phyloP scores from a whole-genome alignment of 208 protist genomes.

The Trypanosoma rangeli region DNA sequence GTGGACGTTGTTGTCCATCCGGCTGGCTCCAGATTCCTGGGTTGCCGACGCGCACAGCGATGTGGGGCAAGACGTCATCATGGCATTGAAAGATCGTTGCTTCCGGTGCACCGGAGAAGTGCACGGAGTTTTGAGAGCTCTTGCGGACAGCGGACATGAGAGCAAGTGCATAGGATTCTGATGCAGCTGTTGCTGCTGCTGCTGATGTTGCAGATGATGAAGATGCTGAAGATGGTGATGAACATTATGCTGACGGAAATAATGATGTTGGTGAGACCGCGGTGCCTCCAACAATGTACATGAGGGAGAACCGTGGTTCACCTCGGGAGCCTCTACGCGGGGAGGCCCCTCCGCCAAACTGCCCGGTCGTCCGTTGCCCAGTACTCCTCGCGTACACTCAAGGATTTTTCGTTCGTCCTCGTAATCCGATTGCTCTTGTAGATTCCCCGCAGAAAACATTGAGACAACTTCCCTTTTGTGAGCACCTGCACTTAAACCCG shows the following conservation, averaged over 20 bases:
- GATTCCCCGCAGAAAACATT: neutral
- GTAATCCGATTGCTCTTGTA: neutral
- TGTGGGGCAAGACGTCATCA: neutral
- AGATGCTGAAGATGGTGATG: slow-evolving; percentile 15
- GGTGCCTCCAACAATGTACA: no score
- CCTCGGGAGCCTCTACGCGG: neutral
- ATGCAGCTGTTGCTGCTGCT: slow-evolving; percentile 12
- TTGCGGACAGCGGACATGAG: neutral
- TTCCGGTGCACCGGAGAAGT: neutral
- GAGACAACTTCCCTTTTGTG: neutral
- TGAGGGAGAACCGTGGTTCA: no score
- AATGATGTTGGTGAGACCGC: no score
- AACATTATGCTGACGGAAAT: no score
- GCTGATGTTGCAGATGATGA: neutral
- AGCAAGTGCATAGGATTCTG: neutral
- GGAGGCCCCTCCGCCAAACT: neutral
- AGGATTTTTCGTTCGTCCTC: neutral
- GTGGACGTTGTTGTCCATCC: neutral
- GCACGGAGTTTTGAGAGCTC: neutral
- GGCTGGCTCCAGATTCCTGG: neutral
- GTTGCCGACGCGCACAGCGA: neutral
- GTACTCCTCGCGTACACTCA: neutral
- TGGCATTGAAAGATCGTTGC: neutral
- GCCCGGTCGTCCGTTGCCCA: neutral
- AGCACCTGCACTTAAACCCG: neutral